These are phyloP conservation scores for Boletus sp. DNA, from an alignment of 768 basidiomycete species.

Conservation along the genomic window DNA sequence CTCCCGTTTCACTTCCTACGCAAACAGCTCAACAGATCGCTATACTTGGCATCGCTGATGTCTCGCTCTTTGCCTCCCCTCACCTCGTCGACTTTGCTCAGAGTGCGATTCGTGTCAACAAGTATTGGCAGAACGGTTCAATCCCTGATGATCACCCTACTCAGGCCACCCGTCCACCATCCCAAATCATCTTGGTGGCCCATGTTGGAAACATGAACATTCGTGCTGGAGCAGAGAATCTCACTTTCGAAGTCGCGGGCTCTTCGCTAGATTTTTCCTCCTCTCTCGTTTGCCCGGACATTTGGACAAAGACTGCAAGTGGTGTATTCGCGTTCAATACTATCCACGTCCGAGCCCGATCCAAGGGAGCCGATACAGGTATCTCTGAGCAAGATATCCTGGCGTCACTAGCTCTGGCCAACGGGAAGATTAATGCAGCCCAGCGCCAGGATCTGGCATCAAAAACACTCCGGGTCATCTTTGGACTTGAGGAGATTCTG, in stretches of 20 bases:
- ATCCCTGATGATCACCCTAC: not conserved
- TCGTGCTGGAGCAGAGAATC: conserved; percentile 68
- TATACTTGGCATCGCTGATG: conserved; percentile 39
- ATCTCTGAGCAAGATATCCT: conserved; percentile 51
- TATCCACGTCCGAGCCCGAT: conserved; percentile 57
- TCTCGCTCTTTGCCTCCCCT: conserved; percentile 47
- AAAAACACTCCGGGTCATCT: conserved; percentile 41
- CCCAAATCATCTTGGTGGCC: conserved; percentile 38
- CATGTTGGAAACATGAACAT: conserved; percentile 45
- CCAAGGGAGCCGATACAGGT: conserved; percentile 38
- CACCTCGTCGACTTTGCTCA: conserved; percentile 59
- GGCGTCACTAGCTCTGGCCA: conserved; percentile 53
- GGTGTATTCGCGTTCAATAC: conserved; percentile 47
- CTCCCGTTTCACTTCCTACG: conserved; percentile 13
- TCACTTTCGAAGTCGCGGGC: conserved; percentile 59
- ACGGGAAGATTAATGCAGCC: conserved; percentile 45
- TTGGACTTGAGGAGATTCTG: conserved; percentile 44
- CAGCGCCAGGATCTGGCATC: conserved; percentile 44
- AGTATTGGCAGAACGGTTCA: conserved; percentile 26
- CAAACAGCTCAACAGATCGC: conserved; percentile 19
- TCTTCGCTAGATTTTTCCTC: conserved; percentile 26
- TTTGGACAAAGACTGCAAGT: conserved; percentile 42
- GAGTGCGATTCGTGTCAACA: conserved; percentile 49
- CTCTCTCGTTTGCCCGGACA: conserved; percentile 11
- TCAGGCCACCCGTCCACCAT: conserved; percentile 6